Conservation (phyloP, 768 basidiomycete species). For the Kwoniella mangroviensis region DNA sequence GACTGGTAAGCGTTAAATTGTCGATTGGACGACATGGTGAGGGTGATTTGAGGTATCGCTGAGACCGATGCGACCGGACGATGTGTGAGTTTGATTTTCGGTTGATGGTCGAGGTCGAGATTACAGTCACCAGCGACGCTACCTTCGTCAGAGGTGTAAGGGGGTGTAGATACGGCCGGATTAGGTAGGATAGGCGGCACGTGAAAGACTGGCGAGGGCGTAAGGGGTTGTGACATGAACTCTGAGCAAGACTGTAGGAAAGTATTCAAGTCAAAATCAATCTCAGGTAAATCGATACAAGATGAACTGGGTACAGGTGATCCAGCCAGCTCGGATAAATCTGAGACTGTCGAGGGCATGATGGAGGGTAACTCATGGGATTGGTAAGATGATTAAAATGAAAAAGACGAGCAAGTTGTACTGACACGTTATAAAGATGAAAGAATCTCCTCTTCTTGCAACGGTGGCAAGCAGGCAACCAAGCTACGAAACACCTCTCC, state of each 20-base stretch:
- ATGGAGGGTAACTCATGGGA: too few species aligned
- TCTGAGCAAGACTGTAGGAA: slow-evolving; percentile 26
- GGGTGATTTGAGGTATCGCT: background rate
- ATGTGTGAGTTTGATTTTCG: background rate
- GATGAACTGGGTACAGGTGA: slow-evolving; percentile 11
- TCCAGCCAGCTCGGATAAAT: background rate
- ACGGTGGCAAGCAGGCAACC: background rate
- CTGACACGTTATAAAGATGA: background rate
- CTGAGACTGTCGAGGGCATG: background rate
- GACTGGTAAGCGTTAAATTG: slow-evolving; percentile 1
- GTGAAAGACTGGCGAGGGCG: slow-evolving; percentile 20
- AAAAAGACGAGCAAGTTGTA: background rate
- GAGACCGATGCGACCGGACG: background rate
- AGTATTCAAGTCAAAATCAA: slow-evolving; percentile 16
- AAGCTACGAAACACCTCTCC: slow-evolving; percentile 1
- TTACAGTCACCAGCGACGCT: slow-evolving; percentile 7
- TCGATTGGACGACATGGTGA: slow-evolving; percentile 4
- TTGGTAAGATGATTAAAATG: background rate
- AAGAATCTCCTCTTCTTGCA: background rate
- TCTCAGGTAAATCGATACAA: slow-evolving; percentile 11
- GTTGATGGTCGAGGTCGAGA: background rate
- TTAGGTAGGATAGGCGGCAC: slow-evolving; percentile 19
- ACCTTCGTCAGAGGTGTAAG: slow-evolving; percentile 25
- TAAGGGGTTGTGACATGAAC: slow-evolving; percentile 28
- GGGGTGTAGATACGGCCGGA: slow-evolving; percentile 18